phyloP scores from a whole-genome alignment of 2,329 filamentous ascomycete species.

The Phoma sp. region DNA sequence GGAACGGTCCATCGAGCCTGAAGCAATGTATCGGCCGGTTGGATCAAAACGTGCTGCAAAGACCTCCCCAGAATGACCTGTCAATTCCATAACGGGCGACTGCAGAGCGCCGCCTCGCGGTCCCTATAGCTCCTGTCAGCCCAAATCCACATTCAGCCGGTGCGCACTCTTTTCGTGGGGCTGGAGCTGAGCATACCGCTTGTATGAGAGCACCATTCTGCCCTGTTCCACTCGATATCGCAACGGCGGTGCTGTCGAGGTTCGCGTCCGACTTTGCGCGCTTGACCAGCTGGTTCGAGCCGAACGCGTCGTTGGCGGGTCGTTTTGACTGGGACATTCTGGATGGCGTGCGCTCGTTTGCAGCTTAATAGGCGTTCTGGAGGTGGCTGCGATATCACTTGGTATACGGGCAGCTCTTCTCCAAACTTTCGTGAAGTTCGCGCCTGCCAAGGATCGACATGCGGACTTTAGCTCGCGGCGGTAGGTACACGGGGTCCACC shows the following conservation, averaged over 20 bases:
- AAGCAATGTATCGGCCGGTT: conserved; percentile 86
- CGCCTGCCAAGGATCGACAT: conserved; percentile 13
- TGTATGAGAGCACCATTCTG: conserved; percentile 71
- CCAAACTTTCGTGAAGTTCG: conserved; percentile 14
- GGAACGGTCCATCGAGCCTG: conserved; percentile 91
- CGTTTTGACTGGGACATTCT: conserved; percentile 91
- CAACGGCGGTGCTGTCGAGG: conserved; percentile 62
- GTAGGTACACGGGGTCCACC: conserved; percentile 5
- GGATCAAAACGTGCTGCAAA: conserved; percentile 92
- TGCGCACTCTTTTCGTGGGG: conserved; percentile 34
- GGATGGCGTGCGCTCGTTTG: conserved; percentile 7
- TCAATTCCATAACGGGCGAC: conserved; percentile 92
- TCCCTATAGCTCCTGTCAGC: conserved; percentile 62
- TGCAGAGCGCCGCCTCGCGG: conserved; percentile 83
- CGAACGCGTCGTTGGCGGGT: conserved; percentile 83
- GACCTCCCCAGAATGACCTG: conserved; percentile 80
- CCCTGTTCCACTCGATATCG: conserved; percentile 63
- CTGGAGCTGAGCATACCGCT: conserved; percentile 64
- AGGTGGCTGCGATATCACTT: conserved; percentile 8
- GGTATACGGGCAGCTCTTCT: conserved; percentile 13
- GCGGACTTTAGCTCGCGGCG: conserved; percentile 14
- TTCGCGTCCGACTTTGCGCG: conserved; percentile 77
- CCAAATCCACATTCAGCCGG: conserved; percentile 26
- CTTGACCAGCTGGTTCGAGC: conserved; percentile 84
- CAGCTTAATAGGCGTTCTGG: conserved; percentile 1